Percentiles rank a stretch among this genome's conserved stretches.
Conservation (phyloP, 106 monocot genomes). For the Apostasia shenzhenica region DNA sequence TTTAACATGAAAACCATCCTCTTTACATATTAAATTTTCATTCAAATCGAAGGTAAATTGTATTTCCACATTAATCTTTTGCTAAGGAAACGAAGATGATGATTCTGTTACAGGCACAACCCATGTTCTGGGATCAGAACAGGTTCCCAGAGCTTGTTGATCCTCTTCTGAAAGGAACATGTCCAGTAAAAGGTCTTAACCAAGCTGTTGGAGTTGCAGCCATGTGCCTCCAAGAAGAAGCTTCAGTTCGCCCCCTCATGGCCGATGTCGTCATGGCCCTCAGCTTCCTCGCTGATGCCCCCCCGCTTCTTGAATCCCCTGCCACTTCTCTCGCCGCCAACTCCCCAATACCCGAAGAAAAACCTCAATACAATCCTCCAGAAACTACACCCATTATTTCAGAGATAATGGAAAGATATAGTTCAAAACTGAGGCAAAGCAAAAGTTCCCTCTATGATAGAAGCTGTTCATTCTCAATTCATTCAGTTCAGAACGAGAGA, state of each 20-base stretch:
- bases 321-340: neutral
- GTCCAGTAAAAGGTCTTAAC: constrained; percentile 31
- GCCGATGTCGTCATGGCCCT: constrained; percentile 35
- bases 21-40: too few relatives aligned
- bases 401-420: neutral
- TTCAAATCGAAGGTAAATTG: too few relatives aligned
- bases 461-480: neutral
- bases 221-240: constrained; percentile 58
- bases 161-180: constrained; percentile 27
- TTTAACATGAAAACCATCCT: too few relatives aligned
- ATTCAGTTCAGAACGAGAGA: neutral
- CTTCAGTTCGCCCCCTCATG: constrained; percentile 37
- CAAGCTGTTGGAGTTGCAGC: constrained; percentile 54
- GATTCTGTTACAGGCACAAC: constrained; percentile 25
- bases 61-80: too few relatives aligned
- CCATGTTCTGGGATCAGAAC: constrained; percentile 41
- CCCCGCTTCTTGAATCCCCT: neutral
- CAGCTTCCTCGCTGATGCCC: constrained; percentile 13
- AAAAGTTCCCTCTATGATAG: neutral
- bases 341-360: neutral
- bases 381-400: neutral
- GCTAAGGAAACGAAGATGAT: too few relatives aligned
- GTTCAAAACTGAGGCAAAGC: neutral
- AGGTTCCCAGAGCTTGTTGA: constrained; percentile 35
- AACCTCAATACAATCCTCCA: neutral